A percentile compares a stretch with the other conserved stretches of the same genome.
These are phyloP conservation scores for Cercospora citrullina DNA, from an alignment of 2,329 filamentous ascomycete genomes.

Conservation along the genomic window DNA sequence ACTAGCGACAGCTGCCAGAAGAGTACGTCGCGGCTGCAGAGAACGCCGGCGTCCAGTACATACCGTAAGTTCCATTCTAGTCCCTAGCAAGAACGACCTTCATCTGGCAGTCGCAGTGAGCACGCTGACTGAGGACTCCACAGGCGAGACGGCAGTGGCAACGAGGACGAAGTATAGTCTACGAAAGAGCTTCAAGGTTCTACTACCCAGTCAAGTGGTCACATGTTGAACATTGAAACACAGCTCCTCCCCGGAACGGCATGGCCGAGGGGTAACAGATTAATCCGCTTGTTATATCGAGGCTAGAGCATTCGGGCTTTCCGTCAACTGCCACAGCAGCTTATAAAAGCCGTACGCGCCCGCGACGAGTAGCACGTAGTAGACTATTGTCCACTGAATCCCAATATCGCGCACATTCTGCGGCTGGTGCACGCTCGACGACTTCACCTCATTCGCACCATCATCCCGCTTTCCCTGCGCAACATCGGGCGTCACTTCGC, in stretches of 20 bases:
- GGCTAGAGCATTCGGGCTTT: constrained; percentile 56
- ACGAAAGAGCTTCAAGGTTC: background rate
- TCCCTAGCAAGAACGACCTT: background rate
- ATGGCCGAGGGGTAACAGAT: constrained; percentile 3
- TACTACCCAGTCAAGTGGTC: background rate
- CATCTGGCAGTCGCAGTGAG: background rate
- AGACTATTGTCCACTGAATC: constrained; percentile 69
- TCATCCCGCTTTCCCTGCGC: constrained; percentile 35
- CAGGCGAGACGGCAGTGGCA: constrained; percentile 28
- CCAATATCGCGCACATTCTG: constrained; percentile 38
- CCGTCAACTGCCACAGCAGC: constrained; percentile 70
- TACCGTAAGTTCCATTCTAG: constrained; percentile 50
- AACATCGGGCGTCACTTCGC: constrained; percentile 34
- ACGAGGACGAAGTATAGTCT: constrained; percentile 21
- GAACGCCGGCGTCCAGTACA: constrained; percentile 61
- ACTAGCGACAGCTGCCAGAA: constrained; percentile 51
- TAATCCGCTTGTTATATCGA: background rate
- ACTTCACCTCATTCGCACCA: constrained; percentile 14
- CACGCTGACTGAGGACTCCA: background rate
- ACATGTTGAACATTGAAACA: background rate
- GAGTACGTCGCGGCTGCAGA: constrained; percentile 59
- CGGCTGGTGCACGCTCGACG: constrained; percentile 26
- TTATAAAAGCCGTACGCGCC: constrained; percentile 73
- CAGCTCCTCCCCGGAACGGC: background rate
- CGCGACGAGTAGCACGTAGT: constrained; percentile 73